Base-by-base conservation (phyloP, 2,329 filamentous ascomycete species). In the Aspergillus hortae region DNA sequence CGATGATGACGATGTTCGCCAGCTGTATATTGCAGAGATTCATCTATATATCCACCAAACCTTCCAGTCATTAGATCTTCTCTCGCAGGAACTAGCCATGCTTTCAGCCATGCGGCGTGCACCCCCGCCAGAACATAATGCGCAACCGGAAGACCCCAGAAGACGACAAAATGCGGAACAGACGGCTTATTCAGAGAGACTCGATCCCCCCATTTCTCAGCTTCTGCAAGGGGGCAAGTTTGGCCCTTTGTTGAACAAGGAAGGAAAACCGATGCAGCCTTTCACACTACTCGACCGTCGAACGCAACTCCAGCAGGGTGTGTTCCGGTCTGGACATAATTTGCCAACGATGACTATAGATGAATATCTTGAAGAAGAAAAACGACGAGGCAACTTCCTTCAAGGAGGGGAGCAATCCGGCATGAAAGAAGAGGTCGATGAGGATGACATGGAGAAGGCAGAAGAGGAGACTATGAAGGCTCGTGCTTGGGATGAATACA, bases 321-420 rank as follows among this genome's bases (percentile, higher is more conserved):
- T 99, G 0, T 99, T 99, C 72, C 82, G 89, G 50, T 84, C 90
- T 0, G 90, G 94, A 6, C 94, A 99, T 69, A 96, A 90, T 72
- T 75, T 99, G 53, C 94, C 94, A 1, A 97, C 94, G 3, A 97
- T 99, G 94, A 89, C 85, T 1, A 96, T 99, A 56, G 94, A 99
- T 62, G 94, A 99, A 74, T 99, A 97, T 66, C 78, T 99, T 14
- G 94, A 95, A 48, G 92, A 97, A 71, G 94, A 97, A 75, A 82
- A 82, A 65, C 81, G 83, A 59, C 79, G 89, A 56, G 94, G 94
- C 14, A 90, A 90, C 17, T 92, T 99, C 53, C 89, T 97, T 50
- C 88, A 96, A 66, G 94, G 92, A 27, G 92, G 92, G 15, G 88
- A 89, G 63, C 83, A 87, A 58, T 88, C 85, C 60, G 83, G 81